These are phyloP conservation scores for Tolypocladium endophyticum DNA, from an alignment of 2,329 filamentous ascomycete species.

Conservation along the genomic window DNA sequence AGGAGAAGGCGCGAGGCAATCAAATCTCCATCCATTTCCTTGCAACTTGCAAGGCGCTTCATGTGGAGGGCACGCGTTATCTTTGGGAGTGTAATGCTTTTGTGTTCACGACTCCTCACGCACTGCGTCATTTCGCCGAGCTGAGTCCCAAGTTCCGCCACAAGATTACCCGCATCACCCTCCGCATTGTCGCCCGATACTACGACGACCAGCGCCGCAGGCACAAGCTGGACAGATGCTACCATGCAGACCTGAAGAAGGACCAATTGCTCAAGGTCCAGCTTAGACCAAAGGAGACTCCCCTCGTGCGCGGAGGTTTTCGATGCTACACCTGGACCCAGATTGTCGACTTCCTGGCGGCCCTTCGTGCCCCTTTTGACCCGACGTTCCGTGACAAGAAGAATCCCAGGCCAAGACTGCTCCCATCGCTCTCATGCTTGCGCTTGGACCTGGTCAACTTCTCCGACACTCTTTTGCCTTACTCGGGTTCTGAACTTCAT, in stretches of 20 bases:
- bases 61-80: constrained; percentile 36
- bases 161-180: constrained; percentile 32
- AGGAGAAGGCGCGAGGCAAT: constrained; percentile 32
- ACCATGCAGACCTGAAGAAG: constrained; percentile 32
- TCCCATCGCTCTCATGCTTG: constrained; percentile 35
- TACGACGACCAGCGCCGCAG: constrained; percentile 39
- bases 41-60: constrained; percentile 37
- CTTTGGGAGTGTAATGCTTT: constrained; percentile 44
- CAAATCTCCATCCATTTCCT: constrained; percentile 44
- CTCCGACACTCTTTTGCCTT: constrained; percentile 31
- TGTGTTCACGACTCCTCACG: constrained; percentile 40
- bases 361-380: constrained; percentile 39
- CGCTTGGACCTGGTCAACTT: constrained; percentile 48
- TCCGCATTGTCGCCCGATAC: constrained; percentile 44
- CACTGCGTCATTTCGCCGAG: constrained; percentile 38
- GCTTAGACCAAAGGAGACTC: constrained; percentile 31
- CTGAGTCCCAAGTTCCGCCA: constrained; percentile 30
- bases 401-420: constrained; percentile 27
- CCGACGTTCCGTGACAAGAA: constrained; percentile 24
- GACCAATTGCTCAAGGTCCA: constrained; percentile 30
- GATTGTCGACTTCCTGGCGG: constrained; percentile 40
- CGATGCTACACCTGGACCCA: constrained; percentile 45
- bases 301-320: constrained; percentile 38
- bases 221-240: constrained; percentile 29
- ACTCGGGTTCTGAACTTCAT: constrained; percentile 36